Percentiles rank a stretch among this genome's conserved stretches.
Conservation (phyloP, 768 basidiomycete genomes). For the Amyloporia xantha region DNA sequence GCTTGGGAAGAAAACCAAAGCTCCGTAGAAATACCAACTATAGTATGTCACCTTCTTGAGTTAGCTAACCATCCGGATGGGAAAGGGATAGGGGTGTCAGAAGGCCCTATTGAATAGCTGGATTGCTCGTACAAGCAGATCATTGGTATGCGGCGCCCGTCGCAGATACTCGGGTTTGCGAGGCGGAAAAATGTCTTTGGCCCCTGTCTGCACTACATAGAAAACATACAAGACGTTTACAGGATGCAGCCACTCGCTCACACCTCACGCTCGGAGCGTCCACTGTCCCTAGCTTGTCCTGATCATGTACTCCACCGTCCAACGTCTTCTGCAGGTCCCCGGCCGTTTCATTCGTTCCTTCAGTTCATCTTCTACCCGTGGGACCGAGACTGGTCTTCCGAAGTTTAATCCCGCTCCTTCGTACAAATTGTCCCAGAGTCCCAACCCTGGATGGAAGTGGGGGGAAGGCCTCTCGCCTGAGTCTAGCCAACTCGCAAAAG, state of each 20-base stretch:
- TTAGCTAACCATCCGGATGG: not conserved
- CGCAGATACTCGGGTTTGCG: not conserved
- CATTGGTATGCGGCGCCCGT: not conserved
- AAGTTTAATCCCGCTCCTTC: slow-evolving; percentile 14
- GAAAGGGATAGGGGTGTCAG: not conserved
- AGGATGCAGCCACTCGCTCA: not conserved
- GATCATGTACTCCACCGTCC: slow-evolving; percentile 1
- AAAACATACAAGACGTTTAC: not conserved
- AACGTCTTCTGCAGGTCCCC: slow-evolving; percentile 1
- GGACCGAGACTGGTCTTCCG: not conserved
- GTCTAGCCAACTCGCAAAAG: slow-evolving; percentile 14
- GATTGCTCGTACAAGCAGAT: not conserved
- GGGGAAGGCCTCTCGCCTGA: slow-evolving; percentile 30
- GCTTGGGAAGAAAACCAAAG: too few relatives aligned
- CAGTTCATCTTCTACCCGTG: not conserved
- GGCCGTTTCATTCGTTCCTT: slow-evolving; percentile 1
- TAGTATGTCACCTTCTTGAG: too few relatives aligned
- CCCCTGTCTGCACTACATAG: slow-evolving; percentile 1
- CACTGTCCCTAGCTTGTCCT: not conserved
- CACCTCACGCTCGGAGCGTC: not conserved
- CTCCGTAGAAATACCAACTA: too few relatives aligned
- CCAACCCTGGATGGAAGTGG: slow-evolving; percentile 37
- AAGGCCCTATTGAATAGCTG: not conserved
- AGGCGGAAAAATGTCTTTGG: slow-evolving; percentile 3
- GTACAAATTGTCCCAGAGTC: slow-evolving; percentile 31